Evolutionary conservation across 1,284 basidiomycete species (phyloP).

Genomic region (Cutaneotrichosporon arboriforme): DNA sequence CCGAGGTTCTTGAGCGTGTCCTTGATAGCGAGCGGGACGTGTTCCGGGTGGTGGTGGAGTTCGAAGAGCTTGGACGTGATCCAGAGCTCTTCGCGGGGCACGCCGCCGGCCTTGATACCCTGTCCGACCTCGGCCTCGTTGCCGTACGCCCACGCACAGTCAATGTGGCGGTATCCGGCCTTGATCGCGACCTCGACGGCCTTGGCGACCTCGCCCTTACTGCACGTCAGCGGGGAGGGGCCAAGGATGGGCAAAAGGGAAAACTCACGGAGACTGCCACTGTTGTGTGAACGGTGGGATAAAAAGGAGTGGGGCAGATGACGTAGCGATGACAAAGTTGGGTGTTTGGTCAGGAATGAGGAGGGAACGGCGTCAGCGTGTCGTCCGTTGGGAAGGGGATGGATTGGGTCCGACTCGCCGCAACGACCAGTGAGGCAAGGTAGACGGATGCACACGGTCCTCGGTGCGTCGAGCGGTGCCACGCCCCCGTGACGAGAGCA

Average conservation of each 20-base stretch:
- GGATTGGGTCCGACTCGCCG: too few relatives aligned
- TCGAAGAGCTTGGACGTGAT: slow-evolving; percentile 67
- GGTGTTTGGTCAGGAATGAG: too few relatives aligned
- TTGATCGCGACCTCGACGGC: slow-evolving; percentile 47
- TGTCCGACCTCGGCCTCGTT: slow-evolving; percentile 85
- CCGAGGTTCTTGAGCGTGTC: slow-evolving; percentile 65
- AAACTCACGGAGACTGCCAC: slow-evolving; percentile 42
- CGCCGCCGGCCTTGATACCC: slow-evolving; percentile 59
- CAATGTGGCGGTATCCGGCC: slow-evolving; percentile 64
- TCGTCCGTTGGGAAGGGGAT: too few relatives aligned
- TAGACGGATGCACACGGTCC: too few relatives aligned
- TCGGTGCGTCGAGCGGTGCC: too few relatives aligned
- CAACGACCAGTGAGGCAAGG: too few relatives aligned
- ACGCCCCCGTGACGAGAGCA: neutral
- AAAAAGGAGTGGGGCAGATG: neutral
- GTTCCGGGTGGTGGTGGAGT: slow-evolving; percentile 55
- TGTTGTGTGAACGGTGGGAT: slow-evolving; percentile 18
- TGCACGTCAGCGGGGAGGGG: too few relatives aligned
- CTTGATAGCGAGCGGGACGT: slow-evolving; percentile 62
- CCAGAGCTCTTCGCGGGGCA: slow-evolving; percentile 63
- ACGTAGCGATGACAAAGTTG: too few relatives aligned
- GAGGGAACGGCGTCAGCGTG: too few relatives aligned
- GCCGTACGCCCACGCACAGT: slow-evolving; percentile 50
- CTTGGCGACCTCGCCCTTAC: slow-evolving; percentile 46
- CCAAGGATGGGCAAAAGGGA: too few relatives aligned